A percentile compares a stretch with the other conserved stretches of the same genome.
Evolutionary conservation across 495 filamentous ascomycete species (phyloP).

Genomic region (Bryoglossum gracile): DNA sequence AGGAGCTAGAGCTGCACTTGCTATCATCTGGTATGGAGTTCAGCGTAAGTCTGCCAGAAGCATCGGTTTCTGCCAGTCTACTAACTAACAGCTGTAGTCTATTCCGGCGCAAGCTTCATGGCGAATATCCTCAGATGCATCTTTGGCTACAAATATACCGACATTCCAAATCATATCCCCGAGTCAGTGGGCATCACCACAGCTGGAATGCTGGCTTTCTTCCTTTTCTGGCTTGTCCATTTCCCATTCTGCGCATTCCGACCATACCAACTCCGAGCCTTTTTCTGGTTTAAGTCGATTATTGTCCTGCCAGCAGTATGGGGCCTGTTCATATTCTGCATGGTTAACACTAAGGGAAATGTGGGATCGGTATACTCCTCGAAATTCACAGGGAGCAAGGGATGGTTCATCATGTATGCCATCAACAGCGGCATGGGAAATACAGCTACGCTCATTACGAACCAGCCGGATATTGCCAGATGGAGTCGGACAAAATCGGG

Average conservation of each 20-base stretch:
- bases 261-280: constrained; percentile 26
- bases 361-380: constrained; percentile 27
- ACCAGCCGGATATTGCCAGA: constrained; percentile 36
- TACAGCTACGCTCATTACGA: constrained; percentile 36
- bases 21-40: constrained; percentile 32
- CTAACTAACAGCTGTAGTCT: too few species aligned
- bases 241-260: constrained; percentile 31
- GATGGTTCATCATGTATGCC: constrained; percentile 35
- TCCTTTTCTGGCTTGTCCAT: constrained; percentile 42
- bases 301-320: constrained; percentile 28
- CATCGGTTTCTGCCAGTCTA: too few species aligned
- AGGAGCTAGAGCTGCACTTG: constrained; percentile 26
- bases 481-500: constrained; percentile 31
- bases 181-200: constrained; percentile 34
- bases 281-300: constrained; percentile 31
- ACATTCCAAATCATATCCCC: constrained; percentile 35
- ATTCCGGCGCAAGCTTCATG: constrained; percentile 29
- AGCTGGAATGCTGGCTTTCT: constrained; percentile 34
- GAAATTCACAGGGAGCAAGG: constrained; percentile 20
- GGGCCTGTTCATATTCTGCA: constrained; percentile 35
- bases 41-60: constrained; percentile 22
- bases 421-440: constrained; percentile 39
- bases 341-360: constrained; percentile 33
- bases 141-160: constrained; percentile 21
- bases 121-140: constrained; percentile 28